Percentiles rank a stretch among this genome's conserved stretches.
These are phyloP conservation scores for Acer campestre DNA, from an alignment of 345 rosid genomes.

Conservation along the genomic window DNA sequence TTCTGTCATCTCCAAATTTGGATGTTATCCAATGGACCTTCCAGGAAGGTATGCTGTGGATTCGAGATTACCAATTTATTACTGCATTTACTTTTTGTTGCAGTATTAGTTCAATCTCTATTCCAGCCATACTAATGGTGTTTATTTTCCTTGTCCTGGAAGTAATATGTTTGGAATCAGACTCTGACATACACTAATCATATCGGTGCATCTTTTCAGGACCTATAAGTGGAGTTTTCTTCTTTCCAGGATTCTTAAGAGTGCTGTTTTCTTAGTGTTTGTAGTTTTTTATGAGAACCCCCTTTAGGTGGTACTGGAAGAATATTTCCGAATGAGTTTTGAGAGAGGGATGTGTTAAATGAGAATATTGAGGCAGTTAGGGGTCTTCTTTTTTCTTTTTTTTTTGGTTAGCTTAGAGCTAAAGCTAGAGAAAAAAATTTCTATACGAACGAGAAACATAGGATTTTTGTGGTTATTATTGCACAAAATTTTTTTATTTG, in stretches of 20 bases:
- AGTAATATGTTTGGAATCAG: constrained; percentile 14
- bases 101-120: constrained; percentile 8
- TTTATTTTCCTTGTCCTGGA: constrained; percentile 15
- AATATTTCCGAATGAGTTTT: constrained; percentile 2
- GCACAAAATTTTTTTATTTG: constrained; percentile 23
- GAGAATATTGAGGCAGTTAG: constrained; percentile 12
- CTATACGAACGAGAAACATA: constrained; percentile 16
- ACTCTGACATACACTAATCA: neutral
- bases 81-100: constrained; percentile 16
- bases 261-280: neutral
- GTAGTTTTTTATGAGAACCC: constrained; percentile 6
- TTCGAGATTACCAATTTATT: constrained; percentile 1
- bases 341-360: constrained; percentile 13
- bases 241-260: constrained; percentile 10
- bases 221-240: constrained; percentile 1
- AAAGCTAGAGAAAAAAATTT: neutral
- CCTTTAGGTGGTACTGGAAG: constrained; percentile 1
- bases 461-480: constrained; percentile 16
- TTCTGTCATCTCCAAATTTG: constrained; percentile 7
- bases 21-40: neutral
- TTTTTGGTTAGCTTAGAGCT: constrained; percentile 14
- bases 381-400: constrained; percentile 2
- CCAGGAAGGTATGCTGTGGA: constrained; percentile 12
- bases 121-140: constrained; percentile 9
- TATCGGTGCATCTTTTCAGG: constrained; percentile 18